Evolutionary conservation across 768 basidiomycete genomes (phyloP), one percentile per base, ranked within the genome.

Genomic region (Suillus ampliporus): DNA sequence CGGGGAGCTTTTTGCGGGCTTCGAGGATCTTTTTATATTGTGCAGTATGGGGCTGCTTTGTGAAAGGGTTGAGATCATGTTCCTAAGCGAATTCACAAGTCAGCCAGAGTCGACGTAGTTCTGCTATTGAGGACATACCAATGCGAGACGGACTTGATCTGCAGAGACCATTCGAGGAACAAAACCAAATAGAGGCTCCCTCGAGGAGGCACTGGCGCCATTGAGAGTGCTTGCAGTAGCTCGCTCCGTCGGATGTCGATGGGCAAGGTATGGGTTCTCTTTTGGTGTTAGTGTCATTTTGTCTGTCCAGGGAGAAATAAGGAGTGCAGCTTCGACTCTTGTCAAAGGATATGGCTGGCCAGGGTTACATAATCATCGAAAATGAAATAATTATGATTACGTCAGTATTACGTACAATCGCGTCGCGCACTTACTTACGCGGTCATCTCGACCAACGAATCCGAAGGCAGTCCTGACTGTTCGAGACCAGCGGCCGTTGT

Each of bases 21-120:
- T 89, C 89, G 26, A 99, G 75, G 61, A 99, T 96, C 78, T 92
- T 94, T 76, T 80, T 87, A 81, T 97, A 99, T 65, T 89, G 85
- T 4, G 84, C 72, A 0, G 93, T 86, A 73, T 89, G 90, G 0
- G 93, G 91, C 63, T 73, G 76, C 62, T 90, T 90, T 5, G 92
- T 97, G 79, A 98, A 99, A 1, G 97, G 91, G 70, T 99, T 98
- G 44, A 90, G 64, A 44, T 91, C 85, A 64, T 89, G 84, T 69
- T 91, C 87, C 94, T 95, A 70, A 19, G 37, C 6, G 10, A 26
- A 19, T 13, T 1, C 10, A 5, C 3, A 11, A 40, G 17, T 56
- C 23, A 28, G 17, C 5, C 37, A 40, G 23, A 10, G 23, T 17
- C 3, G 38, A 56, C 3, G 11, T 40, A 28, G 6, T 5, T 21